Conservation (phyloP, 371 early-diverging fungal species). For the Actinomucor elegans region DNA sequence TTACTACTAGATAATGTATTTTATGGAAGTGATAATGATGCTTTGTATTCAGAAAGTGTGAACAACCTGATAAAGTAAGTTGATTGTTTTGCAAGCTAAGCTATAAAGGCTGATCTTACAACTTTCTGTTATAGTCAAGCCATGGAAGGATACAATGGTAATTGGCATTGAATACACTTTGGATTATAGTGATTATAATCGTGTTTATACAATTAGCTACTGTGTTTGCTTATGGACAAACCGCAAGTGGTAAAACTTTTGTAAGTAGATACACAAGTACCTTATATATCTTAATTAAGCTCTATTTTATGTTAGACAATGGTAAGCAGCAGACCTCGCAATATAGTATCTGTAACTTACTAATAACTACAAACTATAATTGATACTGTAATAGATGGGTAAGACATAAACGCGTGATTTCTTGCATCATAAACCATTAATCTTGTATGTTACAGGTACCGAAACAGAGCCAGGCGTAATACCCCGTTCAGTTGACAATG, state of each 20-base stretch:
- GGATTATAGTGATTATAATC: too few species aligned
- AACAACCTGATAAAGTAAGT: conserved; percentile 36
- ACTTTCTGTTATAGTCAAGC: conserved; percentile 11
- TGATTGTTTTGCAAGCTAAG: neutral
- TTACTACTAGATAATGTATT: conserved; percentile 25
- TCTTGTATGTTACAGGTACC: conserved; percentile 52
- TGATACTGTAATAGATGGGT: conserved; percentile 31
- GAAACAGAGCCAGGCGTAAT: conserved; percentile 60
- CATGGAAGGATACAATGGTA: conserved; percentile 29
- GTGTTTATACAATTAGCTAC: conserved; percentile 56
- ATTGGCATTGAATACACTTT: neutral
- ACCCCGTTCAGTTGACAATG: conserved; percentile 49
- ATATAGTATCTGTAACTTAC: neutral
- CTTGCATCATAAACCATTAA: neutral
- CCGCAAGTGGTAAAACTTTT: conserved; percentile 82
- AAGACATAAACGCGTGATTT: conserved; percentile 12
- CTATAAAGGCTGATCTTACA: too few species aligned
- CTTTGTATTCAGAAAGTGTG: conserved; percentile 33
- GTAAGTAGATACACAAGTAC: too few species aligned
- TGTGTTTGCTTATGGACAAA: conserved; percentile 82
- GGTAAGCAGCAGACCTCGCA: neutral
- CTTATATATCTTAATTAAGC: conserved; percentile 1
- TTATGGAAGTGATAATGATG: conserved; percentile 27
- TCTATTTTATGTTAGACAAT: conserved; percentile 9
- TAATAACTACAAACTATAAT: neutral